These are phyloP conservation scores for Cladophialophora exuberans DNA, from an alignment of 2,329 filamentous ascomycete species.

Conservation along the genomic window DNA sequence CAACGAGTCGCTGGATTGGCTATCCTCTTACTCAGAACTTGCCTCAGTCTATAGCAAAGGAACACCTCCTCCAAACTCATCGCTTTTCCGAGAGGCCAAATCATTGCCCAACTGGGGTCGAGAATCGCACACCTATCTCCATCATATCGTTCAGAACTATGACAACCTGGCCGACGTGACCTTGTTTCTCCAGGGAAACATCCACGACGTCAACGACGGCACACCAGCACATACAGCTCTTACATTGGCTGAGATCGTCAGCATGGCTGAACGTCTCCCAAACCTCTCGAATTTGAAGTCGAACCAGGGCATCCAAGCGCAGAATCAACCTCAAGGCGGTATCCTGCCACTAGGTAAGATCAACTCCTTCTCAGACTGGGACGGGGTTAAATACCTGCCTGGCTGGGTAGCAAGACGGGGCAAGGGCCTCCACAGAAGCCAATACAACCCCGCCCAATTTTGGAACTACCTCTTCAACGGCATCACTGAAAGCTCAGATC, in stretches of 20 bases:
- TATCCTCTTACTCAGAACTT: conserved; percentile 10
- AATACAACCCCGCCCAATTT: conserved; percentile 24
- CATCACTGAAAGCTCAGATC: background rate
- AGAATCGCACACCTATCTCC: conserved; percentile 35
- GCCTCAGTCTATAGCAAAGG: conserved; percentile 31
- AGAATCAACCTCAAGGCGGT: conserved; percentile 19
- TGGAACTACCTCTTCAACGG: conserved; percentile 22
- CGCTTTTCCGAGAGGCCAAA: conserved; percentile 15
- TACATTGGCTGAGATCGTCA: conserved; percentile 18
- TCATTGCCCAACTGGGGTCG: conserved; percentile 33
- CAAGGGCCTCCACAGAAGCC: conserved; percentile 6
- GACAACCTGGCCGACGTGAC: conserved; percentile 33
- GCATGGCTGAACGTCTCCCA: conserved; percentile 17
- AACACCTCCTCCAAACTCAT: conserved; percentile 2
- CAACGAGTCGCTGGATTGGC: conserved; percentile 30
- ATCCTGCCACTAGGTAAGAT: conserved; percentile 21
- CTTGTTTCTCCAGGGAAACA: conserved; percentile 34
- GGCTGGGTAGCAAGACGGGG: conserved; percentile 27
- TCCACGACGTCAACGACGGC: conserved; percentile 25
- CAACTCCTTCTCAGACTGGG: conserved; percentile 16
- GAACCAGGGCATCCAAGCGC: background rate
- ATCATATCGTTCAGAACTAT: conserved; percentile 34
- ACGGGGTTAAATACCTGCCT: conserved; percentile 19
- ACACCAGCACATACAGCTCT: conserved; percentile 23
- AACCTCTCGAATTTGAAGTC: background rate